phyloP scores from a whole-genome alignment of 2,329 filamentous ascomycete species.

The Helotiales sp. region DNA sequence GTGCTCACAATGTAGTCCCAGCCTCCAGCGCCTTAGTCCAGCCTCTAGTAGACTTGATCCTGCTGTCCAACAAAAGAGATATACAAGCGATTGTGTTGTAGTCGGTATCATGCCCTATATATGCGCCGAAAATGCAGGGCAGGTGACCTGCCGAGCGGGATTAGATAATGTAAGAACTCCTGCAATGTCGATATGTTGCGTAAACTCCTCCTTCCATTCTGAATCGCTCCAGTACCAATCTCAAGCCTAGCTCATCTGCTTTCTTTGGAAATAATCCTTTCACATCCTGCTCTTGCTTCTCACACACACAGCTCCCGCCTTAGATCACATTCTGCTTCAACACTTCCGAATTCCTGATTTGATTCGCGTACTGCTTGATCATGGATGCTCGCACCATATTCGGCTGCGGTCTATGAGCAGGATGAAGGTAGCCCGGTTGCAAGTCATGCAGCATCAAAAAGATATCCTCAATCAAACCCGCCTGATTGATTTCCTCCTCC shows the following conservation, averaged over 20 bases:
- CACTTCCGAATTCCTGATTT: neutral
- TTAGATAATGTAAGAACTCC: neutral
- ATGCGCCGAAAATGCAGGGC: neutral
- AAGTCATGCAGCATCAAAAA: constrained; percentile 9
- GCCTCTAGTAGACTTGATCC: neutral
- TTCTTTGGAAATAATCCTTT: neutral
- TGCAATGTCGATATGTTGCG: neutral
- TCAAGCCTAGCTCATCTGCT: no score
- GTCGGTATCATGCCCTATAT: neutral
- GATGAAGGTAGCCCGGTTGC: constrained; percentile 1
- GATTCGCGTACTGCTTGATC: neutral
- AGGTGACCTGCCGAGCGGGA: no score
- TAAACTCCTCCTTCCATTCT: neutral
- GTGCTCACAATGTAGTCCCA: neutral
- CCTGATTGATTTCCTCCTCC: constrained; percentile 6
- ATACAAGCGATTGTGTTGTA: neutral
- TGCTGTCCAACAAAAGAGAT: neutral
- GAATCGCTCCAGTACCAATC: neutral
- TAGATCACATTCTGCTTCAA: neutral
- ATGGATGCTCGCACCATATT: neutral
- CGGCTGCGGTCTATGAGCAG: neutral
- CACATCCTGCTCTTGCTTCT: neutral
- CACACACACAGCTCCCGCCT: neutral
- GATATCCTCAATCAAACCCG: constrained; percentile 7
- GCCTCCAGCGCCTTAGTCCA: neutral